phyloP scores from a whole-genome alignment of 176 grass and related monocot genomes.

The Avena sativa region DNA sequence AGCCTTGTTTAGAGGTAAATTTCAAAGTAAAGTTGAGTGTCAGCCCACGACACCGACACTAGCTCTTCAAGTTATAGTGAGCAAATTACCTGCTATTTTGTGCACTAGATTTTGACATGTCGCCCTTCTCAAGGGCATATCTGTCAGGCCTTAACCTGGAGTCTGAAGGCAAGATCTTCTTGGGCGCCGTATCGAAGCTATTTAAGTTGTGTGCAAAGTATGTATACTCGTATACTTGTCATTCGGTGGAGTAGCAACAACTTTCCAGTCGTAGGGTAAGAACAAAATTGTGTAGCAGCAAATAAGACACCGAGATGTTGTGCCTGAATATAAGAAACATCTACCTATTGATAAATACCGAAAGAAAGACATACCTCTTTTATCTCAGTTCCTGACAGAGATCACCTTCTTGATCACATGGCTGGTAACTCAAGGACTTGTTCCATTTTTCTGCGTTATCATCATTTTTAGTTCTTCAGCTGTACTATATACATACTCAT shows the following conservation, averaged over 20 bases:
- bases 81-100: conserved; percentile 79
- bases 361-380: too few relatives aligned
- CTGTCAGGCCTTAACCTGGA: conserved; percentile 89
- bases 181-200: conserved; percentile 85
- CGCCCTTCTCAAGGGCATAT: conserved; percentile 87
- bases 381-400: too few relatives aligned
- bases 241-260: conserved; percentile 61
- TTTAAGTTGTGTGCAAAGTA: conserved; percentile 95
- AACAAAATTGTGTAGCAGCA: background rate
- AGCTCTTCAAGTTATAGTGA: background rate
- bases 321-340: too few relatives aligned
- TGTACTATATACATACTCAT: conserved; percentile 92
- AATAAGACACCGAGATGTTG: background rate
- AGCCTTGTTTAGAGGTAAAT: background rate
- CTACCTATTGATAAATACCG: too few relatives aligned
- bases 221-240: conserved; percentile 89
- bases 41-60: background rate
- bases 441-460: conserved; percentile 89
- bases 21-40: background rate
- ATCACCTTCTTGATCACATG: conserved; percentile 46
- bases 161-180: conserved; percentile 85
- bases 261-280: conserved; percentile 68
- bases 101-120: conserved; percentile 82
- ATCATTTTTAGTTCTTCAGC: conserved; percentile 92
- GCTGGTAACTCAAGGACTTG: conserved; percentile 80